Evolutionary conservation across 2,329 filamentous ascomycete genomes (phyloP).

Genomic region (Aspergillus novofumigatus): DNA sequence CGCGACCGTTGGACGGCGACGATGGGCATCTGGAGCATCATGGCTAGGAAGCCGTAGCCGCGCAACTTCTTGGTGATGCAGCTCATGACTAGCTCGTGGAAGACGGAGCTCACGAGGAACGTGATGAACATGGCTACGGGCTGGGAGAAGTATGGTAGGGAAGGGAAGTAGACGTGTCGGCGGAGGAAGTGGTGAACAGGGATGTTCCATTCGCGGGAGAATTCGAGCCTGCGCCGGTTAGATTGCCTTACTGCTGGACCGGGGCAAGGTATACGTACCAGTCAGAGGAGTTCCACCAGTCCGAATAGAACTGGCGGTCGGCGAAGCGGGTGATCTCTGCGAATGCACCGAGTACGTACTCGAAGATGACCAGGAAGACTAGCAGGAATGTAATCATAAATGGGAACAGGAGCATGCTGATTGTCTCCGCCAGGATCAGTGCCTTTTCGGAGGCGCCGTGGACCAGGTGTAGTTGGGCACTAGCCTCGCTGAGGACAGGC

Average conservation of each 20-base stretch:
- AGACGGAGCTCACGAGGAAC: conserved; percentile 82
- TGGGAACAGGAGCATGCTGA: conserved; percentile 87
- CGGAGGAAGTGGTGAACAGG: conserved; percentile 94
- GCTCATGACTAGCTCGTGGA: conserved; percentile 94
- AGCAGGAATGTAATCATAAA: conserved; percentile 96
- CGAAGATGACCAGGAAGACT: conserved; percentile 97
- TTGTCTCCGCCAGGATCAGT: conserved; percentile 81
- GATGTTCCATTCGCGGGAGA: conserved; percentile 95
- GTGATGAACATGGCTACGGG: conserved; percentile 80
- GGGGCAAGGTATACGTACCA: conserved; percentile 31
- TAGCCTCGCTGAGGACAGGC: conserved; percentile 75
- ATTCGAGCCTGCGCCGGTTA: conserved; percentile 66
- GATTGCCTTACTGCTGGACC: neutral
- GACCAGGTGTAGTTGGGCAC: conserved; percentile 47
- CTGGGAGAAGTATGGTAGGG: conserved; percentile 69
- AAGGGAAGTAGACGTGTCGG: conserved; percentile 87
- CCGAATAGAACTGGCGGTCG: conserved; percentile 86
- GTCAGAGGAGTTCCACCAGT: conserved; percentile 63
- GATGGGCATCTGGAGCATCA: conserved; percentile 96
- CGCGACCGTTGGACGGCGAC: conserved; percentile 82
- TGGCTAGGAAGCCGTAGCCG: conserved; percentile 87
- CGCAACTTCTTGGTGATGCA: conserved; percentile 96
- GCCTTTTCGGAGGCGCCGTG: conserved; percentile 59
- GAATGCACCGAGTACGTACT: conserved; percentile 91
- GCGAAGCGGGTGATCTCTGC: conserved; percentile 92